A percentile compares a stretch with the other conserved stretches of the same genome.
These are phyloP conservation scores for Farysia itapuensis DNA, from an alignment of 1,284 basidiomycete species.

Conservation along the genomic window DNA sequence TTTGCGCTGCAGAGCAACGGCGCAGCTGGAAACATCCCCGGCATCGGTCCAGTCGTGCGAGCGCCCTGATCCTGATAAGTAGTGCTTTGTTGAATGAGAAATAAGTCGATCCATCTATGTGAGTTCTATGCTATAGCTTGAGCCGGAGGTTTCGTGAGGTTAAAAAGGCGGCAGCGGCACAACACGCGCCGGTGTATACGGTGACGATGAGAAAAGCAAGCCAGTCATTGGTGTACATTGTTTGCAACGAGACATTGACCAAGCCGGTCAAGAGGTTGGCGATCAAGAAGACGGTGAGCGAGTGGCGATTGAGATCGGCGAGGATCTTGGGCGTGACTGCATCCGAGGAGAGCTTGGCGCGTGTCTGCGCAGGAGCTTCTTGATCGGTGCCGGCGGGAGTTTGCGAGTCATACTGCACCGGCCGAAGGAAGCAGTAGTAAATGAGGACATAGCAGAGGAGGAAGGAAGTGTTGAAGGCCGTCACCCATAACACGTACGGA, in stretches of 20 bases:
- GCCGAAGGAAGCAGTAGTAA: conserved; percentile 71
- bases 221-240: conserved; percentile 73
- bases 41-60: too few relatives aligned
- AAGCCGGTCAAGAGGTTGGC: conserved; percentile 85
- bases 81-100: too few relatives aligned
- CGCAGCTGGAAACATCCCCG: too few relatives aligned
- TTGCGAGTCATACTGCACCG: conserved; percentile 51
- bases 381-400: not conserved
- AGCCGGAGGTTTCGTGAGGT: conserved; percentile 10
- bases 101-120: too few relatives aligned
- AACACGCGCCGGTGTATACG: conserved; percentile 69
- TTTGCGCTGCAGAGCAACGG: too few relatives aligned
- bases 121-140: conserved; percentile 9
- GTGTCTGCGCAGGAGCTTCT: not conserved
- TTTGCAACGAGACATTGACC: conserved; percentile 77
- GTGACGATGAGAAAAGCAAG: conserved; percentile 70
- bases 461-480: conserved; percentile 85
- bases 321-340: conserved; percentile 66
- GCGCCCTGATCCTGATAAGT: too few relatives aligned
- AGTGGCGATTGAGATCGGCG: conserved; percentile 79
- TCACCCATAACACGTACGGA: conserved; percentile 84
- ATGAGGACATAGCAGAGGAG: conserved; percentile 78
- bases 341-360: not conserved
- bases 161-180: conserved; percentile 55
- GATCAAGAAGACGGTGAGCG: conserved; percentile 78